Evolutionary conservation across 2,329 filamentous ascomycete genomes (phyloP), one percentile per base, ranked within the genome.

Genomic region (Colletotrichum orbiculare): DNA sequence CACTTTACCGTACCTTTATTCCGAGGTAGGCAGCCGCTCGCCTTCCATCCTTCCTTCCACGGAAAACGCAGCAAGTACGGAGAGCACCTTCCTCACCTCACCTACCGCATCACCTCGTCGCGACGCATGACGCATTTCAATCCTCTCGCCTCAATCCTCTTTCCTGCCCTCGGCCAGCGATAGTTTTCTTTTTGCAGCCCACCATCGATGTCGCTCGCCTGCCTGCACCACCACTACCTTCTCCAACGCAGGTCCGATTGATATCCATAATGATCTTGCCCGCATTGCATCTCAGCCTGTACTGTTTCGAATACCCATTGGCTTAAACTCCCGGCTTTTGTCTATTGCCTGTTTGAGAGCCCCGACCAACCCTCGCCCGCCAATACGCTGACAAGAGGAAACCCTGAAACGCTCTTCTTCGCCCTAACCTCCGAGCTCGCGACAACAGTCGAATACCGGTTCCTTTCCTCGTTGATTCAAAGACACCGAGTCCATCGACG

Each of bases 331-430:
- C 57, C 48, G 54, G 63, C 38, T 50, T 66, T 15, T 49, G 47
- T 59, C 50, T 52, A 48, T 39, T 37, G 37, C 41, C 52, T 67
- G 49, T 59, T 62, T 63, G 63, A 62, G 54, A 65, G 55, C 25
- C 63, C 39, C 48, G 56, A 60, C 61, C 56, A 57, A 61, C 57
- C 57, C 63, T 58, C 66, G 58, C 35, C 57, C 63, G 54, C 46
- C 43, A 43, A 35, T 41, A 35, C 25, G 54, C 15, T 15, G 38
- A 48, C 50, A 37, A 66, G 52, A 59, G 60, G 60, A 43, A 58
- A 66, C 64, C 60, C 64, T 66, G 64, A 66, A 60, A 66, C 65
- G 65, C 53, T 66, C 52, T 48, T 38, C 49, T 67, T 54, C 49
- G 63, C 34, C 45, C 56, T 49, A 52, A 43, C 57, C 52, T 65